These are phyloP conservation scores for Quercus lobata DNA, from an alignment of 331 rosid genomes.

Conservation along the genomic window DNA sequence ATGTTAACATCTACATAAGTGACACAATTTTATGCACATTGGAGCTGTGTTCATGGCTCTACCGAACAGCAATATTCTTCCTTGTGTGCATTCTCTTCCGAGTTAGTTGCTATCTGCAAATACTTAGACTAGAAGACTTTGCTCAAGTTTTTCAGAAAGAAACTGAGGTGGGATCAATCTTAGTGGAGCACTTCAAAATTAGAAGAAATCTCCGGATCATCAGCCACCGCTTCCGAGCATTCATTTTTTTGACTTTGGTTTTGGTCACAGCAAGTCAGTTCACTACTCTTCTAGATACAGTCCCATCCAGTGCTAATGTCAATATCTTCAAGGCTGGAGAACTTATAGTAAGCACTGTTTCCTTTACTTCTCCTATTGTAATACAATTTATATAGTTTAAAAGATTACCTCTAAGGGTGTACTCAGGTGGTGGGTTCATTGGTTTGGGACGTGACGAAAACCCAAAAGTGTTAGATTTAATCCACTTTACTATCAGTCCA, in stretches of 20 bases:
- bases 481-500: no score
- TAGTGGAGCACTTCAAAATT: conserved; percentile 52
- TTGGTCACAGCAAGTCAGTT: conserved; percentile 67
- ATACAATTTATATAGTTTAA: neutral
- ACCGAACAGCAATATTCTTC: conserved; percentile 71
- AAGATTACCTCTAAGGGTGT: neutral
- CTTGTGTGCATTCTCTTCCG: conserved; percentile 56
- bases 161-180: conserved; percentile 56
- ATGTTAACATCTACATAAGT: conserved; percentile 52
- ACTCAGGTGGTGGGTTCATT: no score
- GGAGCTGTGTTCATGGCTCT: conserved; percentile 72
- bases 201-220: conserved; percentile 50
- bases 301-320: conserved; percentile 40
- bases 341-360: conserved; percentile 49
- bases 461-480: no score
- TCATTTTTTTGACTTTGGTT: conserved; percentile 51
- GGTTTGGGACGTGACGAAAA: no score
- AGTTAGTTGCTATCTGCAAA: conserved; percentile 54
- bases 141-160: conserved; percentile 59
- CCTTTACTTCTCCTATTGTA: neutral
- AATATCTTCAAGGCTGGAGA: conserved; percentile 70
- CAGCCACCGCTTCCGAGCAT: conserved; percentile 68
- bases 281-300: conserved; percentile 43
- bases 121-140: conserved; percentile 56
- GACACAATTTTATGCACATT: conserved; percentile 36